Base-by-base conservation (phyloP, 2,329 filamentous ascomycete species). In the Exophiala xenobiotica region DNA sequence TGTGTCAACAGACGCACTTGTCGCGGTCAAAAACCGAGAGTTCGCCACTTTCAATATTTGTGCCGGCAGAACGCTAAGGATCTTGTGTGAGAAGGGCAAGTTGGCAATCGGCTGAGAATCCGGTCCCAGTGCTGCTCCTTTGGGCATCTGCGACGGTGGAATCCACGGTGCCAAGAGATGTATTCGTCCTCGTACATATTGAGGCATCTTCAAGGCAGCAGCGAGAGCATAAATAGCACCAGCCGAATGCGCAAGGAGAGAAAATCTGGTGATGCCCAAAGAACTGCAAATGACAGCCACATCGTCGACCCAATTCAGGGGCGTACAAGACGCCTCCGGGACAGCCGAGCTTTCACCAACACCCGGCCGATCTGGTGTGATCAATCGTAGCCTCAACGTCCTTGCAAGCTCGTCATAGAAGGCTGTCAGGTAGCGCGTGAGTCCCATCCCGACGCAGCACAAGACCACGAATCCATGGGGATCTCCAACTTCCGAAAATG, bases 211-310 rank as follows among this genome's bases (percentile, higher is more conserved):
- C 38, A 99, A 77, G 0, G 93, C 93, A 0, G 93, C 97, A 0
- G 93, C 93, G 14, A 99, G 80, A 1, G 93, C 93, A 66, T 99
- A 99, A 46, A 99, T 95, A n/a, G 93, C 92, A 12, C 93, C 93
- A 1, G 93, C 93, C 0, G 92, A 97, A 69, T 99, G 93, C 1
- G 93, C 93, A 1, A 99, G 79, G 16, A 99, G 88, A 5, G 92
- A 97, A 67, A 99, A 99, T 61, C 96, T 95, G 8, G 86, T 93
- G 58, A 99, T 95, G 61, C 90, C 91, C 38, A 99, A 78, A 11
- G 87, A 78, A 65, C 96, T 89, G 68, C 93, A 99, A 52, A 99
- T 95, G 46, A 91, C 86, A 53, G 95, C 88, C 11, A 99, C 90
- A 69, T 99, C 93, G 61, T 86, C 83, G 66, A 93, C 91, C 93